phyloP scores from a whole-genome alignment of 1,139 yeast species.

The Suhomyces choctaworum region DNA sequence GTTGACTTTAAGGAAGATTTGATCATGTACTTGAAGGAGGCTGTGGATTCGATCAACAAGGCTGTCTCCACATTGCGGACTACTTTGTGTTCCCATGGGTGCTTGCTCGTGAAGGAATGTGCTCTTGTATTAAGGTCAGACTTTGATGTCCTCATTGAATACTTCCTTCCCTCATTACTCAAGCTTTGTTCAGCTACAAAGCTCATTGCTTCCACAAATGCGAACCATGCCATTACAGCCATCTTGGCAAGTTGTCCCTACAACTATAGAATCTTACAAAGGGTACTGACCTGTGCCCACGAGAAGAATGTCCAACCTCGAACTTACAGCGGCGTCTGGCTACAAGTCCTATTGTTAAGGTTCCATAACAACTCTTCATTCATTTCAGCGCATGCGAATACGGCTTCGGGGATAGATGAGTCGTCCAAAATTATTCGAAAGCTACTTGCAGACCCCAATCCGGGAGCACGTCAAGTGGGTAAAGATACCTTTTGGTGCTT shows the following conservation, averaged over 20 bases:
- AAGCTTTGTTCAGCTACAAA: constrained; percentile 75
- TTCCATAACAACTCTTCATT: constrained; percentile 24
- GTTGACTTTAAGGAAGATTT: constrained; percentile 44
- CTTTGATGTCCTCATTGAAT: constrained; percentile 65
- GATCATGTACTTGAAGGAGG: constrained; percentile 38
- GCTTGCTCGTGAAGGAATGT: constrained; percentile 76
- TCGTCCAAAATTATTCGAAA: constrained; percentile 55
- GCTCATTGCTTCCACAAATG: constrained; percentile 73
- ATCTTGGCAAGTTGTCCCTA: constrained; percentile 58
- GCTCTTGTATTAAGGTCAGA: constrained; percentile 49
- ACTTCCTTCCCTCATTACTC: constrained; percentile 55
- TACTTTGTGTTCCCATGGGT: constrained; percentile 72
- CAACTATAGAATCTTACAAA: constrained; percentile 53
- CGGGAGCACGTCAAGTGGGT: constrained; percentile 74
- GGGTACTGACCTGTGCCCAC: constrained; percentile 51
- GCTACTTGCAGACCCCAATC: constrained; percentile 78
- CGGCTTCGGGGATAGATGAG: constrained; percentile 40
- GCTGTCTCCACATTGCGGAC: constrained; percentile 78
- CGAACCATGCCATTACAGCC: constrained; percentile 65
- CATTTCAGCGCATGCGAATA: constrained; percentile 41
- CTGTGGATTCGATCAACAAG: constrained; percentile 66
- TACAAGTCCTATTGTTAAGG: constrained; percentile 59
- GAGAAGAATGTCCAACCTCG: constrained; percentile 77
- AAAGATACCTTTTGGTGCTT: constrained; percentile 75
- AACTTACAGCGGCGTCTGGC: constrained; percentile 67